phyloP scores from a whole-genome alignment of 2,329 filamentous ascomycete species.

The Fusarium avenaceum region DNA sequence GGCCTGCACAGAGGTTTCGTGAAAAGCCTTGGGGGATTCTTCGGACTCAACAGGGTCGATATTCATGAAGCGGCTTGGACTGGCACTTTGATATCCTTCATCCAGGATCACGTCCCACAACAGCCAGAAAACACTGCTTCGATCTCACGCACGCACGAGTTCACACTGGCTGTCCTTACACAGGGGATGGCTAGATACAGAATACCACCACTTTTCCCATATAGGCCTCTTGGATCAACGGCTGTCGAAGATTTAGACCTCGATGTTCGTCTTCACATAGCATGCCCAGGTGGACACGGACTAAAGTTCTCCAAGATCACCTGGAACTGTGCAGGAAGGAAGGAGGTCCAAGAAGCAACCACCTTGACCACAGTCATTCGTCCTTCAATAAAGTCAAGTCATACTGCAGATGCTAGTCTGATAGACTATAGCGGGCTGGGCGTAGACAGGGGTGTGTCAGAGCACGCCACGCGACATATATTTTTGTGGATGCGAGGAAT shows the following conservation, averaged over 20 bases:
- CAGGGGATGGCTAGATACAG: background rate
- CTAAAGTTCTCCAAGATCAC: conserved; percentile 3
- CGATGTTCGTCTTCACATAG: background rate
- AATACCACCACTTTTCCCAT: background rate
- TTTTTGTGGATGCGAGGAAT: conserved; percentile 8
- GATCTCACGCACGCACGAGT: background rate
- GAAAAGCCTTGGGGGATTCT: background rate
- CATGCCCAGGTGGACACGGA: background rate
- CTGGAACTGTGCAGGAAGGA: background rate
- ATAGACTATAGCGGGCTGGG: background rate
- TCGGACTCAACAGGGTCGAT: conserved; percentile 16
- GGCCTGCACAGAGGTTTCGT: conserved; percentile 13
- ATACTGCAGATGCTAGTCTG: background rate
- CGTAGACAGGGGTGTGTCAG: background rate
- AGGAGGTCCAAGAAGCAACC: background rate
- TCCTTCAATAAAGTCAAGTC: background rate
- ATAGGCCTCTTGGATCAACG: background rate
- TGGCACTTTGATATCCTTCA: conserved; percentile 14
- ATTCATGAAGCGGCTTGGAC: conserved; percentile 31
- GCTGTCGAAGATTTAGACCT: conserved; percentile 6
- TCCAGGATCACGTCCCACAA: conserved; percentile 9
- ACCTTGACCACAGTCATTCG: background rate
- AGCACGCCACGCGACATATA: background rate
- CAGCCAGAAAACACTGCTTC: background rate
- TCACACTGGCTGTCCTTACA: background rate